Evolutionary conservation across 2,329 filamentous ascomycete species (phyloP), one percentile per base, ranked within the genome.

Genomic region (Ophiostoma sp.): DNA sequence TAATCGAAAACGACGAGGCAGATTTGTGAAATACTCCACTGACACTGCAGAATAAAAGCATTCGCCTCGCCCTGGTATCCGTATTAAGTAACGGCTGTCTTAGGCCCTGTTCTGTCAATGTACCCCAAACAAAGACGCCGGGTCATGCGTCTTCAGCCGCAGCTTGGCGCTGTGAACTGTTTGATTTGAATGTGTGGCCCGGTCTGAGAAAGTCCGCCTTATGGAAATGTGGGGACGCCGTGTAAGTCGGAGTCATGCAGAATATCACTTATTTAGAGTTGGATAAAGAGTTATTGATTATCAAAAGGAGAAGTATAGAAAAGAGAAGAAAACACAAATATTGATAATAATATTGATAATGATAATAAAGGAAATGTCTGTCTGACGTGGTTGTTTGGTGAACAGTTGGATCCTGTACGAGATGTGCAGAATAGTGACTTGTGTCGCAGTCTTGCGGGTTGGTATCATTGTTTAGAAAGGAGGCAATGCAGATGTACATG

Each of bases 1-100:
- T 39, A 39, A 5, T 8, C 10, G 7, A 17, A 44, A 44, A 48
- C 20, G 44, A 48, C 44, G 7, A 48, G 44, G 44, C 44, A 48
- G 44, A 48, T n/a, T 48, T n/a, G 44, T 7, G 7, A 48, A 1
- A 48, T 20, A 7, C 17, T 48, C 7, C 20, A 7, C 27, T 31
- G 27, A 3, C 27, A 31, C 27, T 31, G 27, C 1, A 31, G 27
- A 41, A 41, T 4, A 41, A 41, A 41, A 41, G 15, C 39, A 1
- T 11, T 13, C n/a, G 10, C 27, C 52, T 57, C 52, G 52, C 52
- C 23, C 23, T 27, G 52, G 52, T 57, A 27, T 57, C 52, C 52
- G 52, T n/a, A 57, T 31, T 57, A n/a, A 57, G 52, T 27, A 57
- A 27, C 52, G 52, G 52, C 52, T 57, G 52, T 57, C n/a, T 15